These are phyloP conservation scores for Phycomyces nitens DNA, from an alignment of 192 early-diverging fungal genomes.

Conservation along the genomic window DNA sequence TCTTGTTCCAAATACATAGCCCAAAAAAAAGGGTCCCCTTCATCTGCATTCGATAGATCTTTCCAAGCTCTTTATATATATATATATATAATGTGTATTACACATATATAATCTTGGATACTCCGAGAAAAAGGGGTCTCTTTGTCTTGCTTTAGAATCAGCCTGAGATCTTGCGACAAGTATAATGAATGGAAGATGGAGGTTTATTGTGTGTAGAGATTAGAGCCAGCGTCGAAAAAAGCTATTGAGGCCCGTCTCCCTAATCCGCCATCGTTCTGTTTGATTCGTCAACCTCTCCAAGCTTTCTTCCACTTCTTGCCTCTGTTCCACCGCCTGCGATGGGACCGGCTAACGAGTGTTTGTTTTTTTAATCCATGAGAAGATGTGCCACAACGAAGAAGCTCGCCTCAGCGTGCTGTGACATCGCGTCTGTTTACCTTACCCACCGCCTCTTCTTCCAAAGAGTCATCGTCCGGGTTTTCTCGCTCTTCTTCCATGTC, in stretches of 20 bases:
- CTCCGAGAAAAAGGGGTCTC: no score
- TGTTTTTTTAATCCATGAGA: conserved; percentile 2
- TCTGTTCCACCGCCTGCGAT: conserved; percentile 3
- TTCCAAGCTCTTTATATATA: no score
- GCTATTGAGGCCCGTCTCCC: conserved; percentile 16
- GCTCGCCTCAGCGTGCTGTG: not conserved
- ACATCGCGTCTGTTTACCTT: conserved; percentile 4
- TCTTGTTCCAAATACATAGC: no score
- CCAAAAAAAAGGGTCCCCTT: no score
- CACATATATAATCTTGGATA: no score
- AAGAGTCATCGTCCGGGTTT: not conserved
- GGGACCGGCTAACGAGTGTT: not conserved
- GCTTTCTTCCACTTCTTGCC: not conserved
- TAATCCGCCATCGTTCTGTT: conserved; percentile 19
- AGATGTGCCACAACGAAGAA: not conserved
- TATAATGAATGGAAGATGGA: not conserved
- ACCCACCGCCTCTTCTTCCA: not conserved
- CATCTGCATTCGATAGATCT: no score
- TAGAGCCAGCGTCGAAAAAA: conserved; percentile 17
- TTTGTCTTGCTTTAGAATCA: no score
- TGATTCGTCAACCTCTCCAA: conserved; percentile 8
- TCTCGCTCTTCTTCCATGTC: conserved; percentile 1
- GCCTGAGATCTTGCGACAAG: no score
- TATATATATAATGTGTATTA: no score
- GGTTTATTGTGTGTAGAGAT: not conserved